Conservation (phyloP, 805 yeast species). For the Ogataea saltuana region DNA sequence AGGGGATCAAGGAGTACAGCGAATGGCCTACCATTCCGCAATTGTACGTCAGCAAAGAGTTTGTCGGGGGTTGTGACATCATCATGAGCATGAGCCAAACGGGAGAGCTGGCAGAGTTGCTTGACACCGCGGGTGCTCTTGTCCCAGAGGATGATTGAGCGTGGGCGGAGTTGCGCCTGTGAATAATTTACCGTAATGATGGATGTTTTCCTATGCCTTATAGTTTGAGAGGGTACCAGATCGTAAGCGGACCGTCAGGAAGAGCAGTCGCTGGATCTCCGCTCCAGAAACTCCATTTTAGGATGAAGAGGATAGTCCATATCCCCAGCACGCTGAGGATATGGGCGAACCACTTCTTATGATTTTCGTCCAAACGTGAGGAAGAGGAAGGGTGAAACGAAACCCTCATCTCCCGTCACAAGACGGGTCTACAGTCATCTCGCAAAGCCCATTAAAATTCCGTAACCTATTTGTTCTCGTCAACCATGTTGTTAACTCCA, state of each 20-base stretch:
- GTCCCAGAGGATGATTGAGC: conserved; percentile 82
- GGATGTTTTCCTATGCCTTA: background rate
- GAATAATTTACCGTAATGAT: too few relatives aligned
- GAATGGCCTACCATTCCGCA: conserved; percentile 99
- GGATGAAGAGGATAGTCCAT: conserved; percentile 12
- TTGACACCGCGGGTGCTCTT: conserved; percentile 76
- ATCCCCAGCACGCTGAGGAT: background rate
- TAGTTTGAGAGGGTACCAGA: background rate
- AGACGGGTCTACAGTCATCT: too few relatives aligned
- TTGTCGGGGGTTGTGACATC: conserved; percentile 97
- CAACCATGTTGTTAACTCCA: conserved; percentile 33
- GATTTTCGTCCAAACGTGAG: background rate
- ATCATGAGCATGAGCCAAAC: conserved; percentile 84
- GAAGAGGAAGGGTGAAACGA: too few relatives aligned
- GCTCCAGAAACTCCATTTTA: conserved; percentile 24
- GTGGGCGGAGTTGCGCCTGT: too few relatives aligned
- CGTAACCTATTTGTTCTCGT: conserved; percentile 11
- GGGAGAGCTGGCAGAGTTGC: conserved; percentile 86
- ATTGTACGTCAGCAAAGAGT: conserved; percentile 84
- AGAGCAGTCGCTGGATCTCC: too few relatives aligned
- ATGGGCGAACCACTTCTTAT: background rate
- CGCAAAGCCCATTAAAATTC: background rate
- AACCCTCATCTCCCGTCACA: conserved; percentile 8
- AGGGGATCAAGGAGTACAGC: conserved; percentile 92
- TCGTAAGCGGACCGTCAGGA: background rate